phyloP scores from a whole-genome alignment of 2,329 filamentous ascomycete genomes.

The Conoideocrella luteorostrata region DNA sequence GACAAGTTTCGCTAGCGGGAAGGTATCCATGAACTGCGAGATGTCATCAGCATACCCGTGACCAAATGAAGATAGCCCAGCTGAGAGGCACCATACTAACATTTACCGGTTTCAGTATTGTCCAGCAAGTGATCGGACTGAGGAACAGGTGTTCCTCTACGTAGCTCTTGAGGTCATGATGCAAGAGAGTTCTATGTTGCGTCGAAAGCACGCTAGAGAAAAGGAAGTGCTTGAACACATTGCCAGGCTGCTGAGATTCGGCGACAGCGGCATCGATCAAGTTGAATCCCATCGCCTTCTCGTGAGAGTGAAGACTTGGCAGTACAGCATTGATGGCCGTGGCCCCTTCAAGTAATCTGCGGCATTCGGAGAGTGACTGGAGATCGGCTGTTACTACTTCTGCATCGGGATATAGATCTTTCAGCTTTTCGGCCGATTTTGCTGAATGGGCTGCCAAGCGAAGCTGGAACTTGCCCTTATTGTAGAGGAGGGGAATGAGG shows the following conservation, averaged over 20 bases:
- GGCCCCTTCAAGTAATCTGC: not conserved
- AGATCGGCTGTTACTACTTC: not conserved
- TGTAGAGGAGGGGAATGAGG: not conserved
- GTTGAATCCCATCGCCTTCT: slow-evolving; percentile 3
- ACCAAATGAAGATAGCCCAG: not conserved
- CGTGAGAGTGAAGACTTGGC: slow-evolving; percentile 1
- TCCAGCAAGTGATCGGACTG: slow-evolving; percentile 3
- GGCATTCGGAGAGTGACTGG: not conserved
- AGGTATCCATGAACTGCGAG: slow-evolving; percentile 1
- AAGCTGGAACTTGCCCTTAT: slow-evolving; percentile 2
- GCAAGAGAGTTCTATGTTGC: not conserved
- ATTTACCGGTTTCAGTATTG: not conserved
- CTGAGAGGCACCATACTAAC: not conserved
- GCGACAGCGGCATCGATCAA: slow-evolving; percentile 1
- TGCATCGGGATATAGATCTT: not conserved
- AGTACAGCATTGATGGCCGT: slow-evolving; percentile 1
- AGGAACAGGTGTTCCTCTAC: slow-evolving; percentile 1
- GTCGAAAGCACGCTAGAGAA: slow-evolving; percentile 3
- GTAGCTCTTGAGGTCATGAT: slow-evolving; percentile 2
- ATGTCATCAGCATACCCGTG: not conserved
- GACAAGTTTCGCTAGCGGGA: not conserved
- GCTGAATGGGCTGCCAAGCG: not conserved
- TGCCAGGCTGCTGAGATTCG: not conserved
- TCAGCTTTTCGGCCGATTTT: not conserved
- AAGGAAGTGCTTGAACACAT: slow-evolving; percentile 3